Percentiles rank a stretch among this genome's conserved stretches.
Conservation (phyloP, 2,329 filamentous ascomycete species). For the Ambrosiella xylebori region DNA sequence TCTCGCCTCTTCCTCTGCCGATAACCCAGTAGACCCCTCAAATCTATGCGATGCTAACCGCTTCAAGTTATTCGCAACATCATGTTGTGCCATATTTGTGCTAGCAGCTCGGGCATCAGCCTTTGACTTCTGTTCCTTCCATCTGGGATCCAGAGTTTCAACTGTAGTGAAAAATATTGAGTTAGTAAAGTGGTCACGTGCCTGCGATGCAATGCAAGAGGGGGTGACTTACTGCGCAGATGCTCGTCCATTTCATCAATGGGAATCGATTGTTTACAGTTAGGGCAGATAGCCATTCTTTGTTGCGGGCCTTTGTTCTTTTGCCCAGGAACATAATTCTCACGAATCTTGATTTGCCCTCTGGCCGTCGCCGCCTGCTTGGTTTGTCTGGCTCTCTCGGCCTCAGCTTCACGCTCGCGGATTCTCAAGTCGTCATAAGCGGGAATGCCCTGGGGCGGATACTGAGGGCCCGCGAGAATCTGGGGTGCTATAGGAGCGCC, state of each 20-base stretch:
- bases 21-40: constrained; percentile 52
- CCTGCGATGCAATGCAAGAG: too few relatives aligned
- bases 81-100: constrained; percentile 69
- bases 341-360: constrained; percentile 74
- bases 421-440: constrained; percentile 44
- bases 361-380: constrained; percentile 46
- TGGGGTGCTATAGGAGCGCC: constrained; percentile 22
- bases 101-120: constrained; percentile 68
- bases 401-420: constrained; percentile 42
- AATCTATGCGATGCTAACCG: constrained; percentile 84
- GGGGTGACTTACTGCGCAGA: constrained; percentile 54
- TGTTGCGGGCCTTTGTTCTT: constrained; percentile 39
- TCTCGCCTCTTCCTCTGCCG: constrained; percentile 56
- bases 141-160: constrained; percentile 79
- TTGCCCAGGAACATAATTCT: constrained; percentile 79
- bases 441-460: neutral
- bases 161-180: constrained; percentile 30
- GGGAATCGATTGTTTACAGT: constrained; percentile 81
- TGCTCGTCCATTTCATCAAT: constrained; percentile 78
- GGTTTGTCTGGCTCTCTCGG: constrained; percentile 54
- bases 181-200: too few relatives aligned
- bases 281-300: constrained; percentile 62
- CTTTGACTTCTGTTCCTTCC: constrained; percentile 91
- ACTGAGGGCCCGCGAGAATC: constrained; percentile 20
- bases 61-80: constrained; percentile 89